These are phyloP conservation scores for Canna indica DNA, from an alignment of 176 grass and related monocot species.

Conservation along the genomic window DNA sequence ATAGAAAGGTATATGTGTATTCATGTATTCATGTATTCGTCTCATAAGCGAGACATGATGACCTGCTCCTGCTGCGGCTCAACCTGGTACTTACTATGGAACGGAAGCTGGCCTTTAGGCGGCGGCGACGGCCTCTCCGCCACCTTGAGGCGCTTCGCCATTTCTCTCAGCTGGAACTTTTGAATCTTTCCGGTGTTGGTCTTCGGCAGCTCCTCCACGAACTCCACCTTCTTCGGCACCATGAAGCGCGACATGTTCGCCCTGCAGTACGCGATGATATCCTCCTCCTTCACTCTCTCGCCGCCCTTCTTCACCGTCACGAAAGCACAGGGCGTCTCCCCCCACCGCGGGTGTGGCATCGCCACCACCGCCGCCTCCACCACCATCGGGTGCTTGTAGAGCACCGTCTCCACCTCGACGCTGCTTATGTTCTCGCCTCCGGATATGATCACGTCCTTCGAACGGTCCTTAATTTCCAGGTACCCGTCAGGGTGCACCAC, in stretches of 20 bases:
- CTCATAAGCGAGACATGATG: not conserved
- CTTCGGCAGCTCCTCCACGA: slow-evolving; percentile 50
- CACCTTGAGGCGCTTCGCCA: slow-evolving; percentile 3
- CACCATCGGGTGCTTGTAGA: slow-evolving; percentile 50
- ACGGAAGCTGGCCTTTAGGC: no score
- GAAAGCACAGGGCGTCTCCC: slow-evolving; percentile 43
- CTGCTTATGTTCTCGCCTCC: slow-evolving; percentile 84
- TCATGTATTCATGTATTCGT: no score
- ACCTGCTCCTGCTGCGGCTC: not conserved
- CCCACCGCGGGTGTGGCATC: slow-evolving; percentile 39
- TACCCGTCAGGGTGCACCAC: slow-evolving; percentile 63
- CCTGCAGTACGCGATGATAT: slow-evolving; percentile 44
- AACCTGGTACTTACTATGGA: not conserved
- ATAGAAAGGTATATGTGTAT: no score
- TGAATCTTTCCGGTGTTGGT: slow-evolving; percentile 47
- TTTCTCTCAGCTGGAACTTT: slow-evolving; percentile 34
- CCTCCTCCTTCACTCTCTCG: slow-evolving; percentile 30
- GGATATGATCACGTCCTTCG: slow-evolving; percentile 69
- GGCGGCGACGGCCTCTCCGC: not conserved
- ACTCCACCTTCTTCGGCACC: slow-evolving; percentile 57
- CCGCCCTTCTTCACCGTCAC: slow-evolving; percentile 21
- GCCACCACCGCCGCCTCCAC: slow-evolving; percentile 43
- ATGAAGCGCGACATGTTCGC: slow-evolving; percentile 38
- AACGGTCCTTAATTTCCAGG: slow-evolving; percentile 61
- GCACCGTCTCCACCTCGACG: slow-evolving; percentile 45